Base-by-base conservation (phyloP, 495 filamentous ascomycete genomes). In the Neurospora sp. region DNA sequence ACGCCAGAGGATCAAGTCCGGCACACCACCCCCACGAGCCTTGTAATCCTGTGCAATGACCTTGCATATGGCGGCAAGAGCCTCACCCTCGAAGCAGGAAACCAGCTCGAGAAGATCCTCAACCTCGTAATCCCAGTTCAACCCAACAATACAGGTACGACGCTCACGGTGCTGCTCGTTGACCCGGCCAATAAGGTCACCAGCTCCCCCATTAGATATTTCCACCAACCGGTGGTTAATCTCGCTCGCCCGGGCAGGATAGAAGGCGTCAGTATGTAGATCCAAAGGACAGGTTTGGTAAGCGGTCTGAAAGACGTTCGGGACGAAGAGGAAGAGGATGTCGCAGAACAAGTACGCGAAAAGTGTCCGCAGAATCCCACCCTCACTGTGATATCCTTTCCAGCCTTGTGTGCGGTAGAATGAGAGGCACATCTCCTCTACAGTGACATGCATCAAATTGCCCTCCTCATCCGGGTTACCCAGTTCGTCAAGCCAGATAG, bases 281-380 rank as follows among this genome's bases (percentile, higher is more conserved):
- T 99, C 96, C 17, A 99, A 85, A 1, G 96, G 96, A 77, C 93
- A 96, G 1, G 93, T 97, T 79, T 99, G 96, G 80, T 91, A 99
- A 6, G 91, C 86, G 5, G 95, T 99, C 79, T 98, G 94, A 83
- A 98, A 99, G 75, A 98, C 95, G 76, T 97, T 97, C 31, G 96
- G 94, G 37, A 98, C 87, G 82, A 97, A 97, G 40, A 94, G 87
- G 83, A 98, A 98, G 7, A 99, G 86, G 39, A 98, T 88, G 82
- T 98, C 95, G 84, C 90, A 94, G 83, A 99, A 97, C 28, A 99
- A 88, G 76, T 94, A 94, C 34, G 89, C 93, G 81, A 97, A 97
- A 71, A 99, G 83, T 1, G 96, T 99, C 48, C 94, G 88, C 34
- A 98, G 82, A 78, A 99, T 93, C 7, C 94, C 92, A 36, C 93